Evolutionary conservation across 140 eudicot genomes (phyloP).

Genomic region (Oenanthe javanica): DNA sequence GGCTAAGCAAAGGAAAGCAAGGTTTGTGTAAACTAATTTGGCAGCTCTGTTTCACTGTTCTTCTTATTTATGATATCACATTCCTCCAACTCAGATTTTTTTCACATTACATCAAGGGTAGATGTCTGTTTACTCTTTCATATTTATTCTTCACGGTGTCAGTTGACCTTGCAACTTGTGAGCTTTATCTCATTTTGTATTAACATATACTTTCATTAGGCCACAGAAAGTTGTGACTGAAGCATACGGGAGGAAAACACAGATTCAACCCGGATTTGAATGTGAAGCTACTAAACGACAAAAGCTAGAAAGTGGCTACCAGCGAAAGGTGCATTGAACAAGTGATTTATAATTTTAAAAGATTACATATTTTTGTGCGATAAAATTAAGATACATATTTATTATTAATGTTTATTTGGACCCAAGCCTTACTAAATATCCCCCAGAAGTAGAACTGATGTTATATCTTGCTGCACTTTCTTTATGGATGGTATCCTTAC

Average conservation of each 20-base stretch:
- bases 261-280: conserved; percentile 25
- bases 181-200: conserved; percentile 9
- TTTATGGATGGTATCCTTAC: neutral
- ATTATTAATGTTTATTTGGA: neutral
- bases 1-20: conserved; percentile 53
- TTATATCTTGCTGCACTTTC: neutral
- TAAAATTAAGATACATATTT: neutral
- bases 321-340: conserved; percentile 47
- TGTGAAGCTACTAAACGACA: conserved; percentile 58
- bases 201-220: conserved; percentile 30
- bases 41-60: conserved; percentile 32
- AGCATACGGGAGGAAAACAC: conserved; percentile 22
- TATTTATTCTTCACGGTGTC: neutral
- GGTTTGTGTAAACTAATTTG: conserved; percentile 14
- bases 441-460: neutral
- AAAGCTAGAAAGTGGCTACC: conserved; percentile 70
- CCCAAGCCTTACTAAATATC: neutral
- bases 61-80: neutral
- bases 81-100: neutral
- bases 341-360: neutral
- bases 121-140: neutral
- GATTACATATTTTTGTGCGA: neutral
- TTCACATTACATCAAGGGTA: neutral
- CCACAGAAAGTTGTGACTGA: conserved; percentile 20
- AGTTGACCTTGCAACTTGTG: neutral